Base-by-base conservation (phyloP, 306 rosid species). In the Vigna angularis region DNA sequence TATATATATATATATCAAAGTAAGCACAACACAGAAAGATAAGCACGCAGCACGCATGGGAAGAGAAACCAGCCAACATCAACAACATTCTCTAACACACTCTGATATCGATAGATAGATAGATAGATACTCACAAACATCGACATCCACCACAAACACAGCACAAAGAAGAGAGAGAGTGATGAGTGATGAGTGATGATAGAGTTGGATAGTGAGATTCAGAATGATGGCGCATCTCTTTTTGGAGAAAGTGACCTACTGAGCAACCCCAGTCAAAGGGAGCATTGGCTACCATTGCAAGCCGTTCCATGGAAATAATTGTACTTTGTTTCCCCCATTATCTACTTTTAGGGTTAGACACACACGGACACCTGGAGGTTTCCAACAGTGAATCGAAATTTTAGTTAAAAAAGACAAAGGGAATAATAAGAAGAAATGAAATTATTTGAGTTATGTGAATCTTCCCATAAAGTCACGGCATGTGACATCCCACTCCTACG, bases 41-140 rank as follows among this genome's bases (percentile, higher is more conserved):
- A 89, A 92, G 93, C 75, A 73, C 93, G 91, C 96, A 90, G 92
- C 78, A 73, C 93, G 94, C 96, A 92, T 90, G 97, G 88, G 84
- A 69, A 34, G 78, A 72, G 57, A 72, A 42, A 26, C 69, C 75
- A 90, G 81, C 75, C 50, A 45, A 12, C 50, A 45, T 45, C 50
- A 51, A 78, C 91, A 76, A 81, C 93, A 85, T 88, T 93, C 91
- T 84, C 81, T 73, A 81, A 86, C 67, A 74, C 61, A 61, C 50
- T 70, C 47, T 81, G 88, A 87, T 48, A 22, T 66, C 1, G 78
- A 79, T 32, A 52, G 45, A 73, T 47, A 20, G 20, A 20, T 20
- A 40, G 66, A 42, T 42, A 45, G 50, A 45, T 11, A 45, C 47
- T 42, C 47, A 42, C 68, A 59, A 67, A 62, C 73, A 47, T 62